phyloP scores from a whole-genome alignment of 768 basidiomycete species.

The Butyriboletus loyo region DNA sequence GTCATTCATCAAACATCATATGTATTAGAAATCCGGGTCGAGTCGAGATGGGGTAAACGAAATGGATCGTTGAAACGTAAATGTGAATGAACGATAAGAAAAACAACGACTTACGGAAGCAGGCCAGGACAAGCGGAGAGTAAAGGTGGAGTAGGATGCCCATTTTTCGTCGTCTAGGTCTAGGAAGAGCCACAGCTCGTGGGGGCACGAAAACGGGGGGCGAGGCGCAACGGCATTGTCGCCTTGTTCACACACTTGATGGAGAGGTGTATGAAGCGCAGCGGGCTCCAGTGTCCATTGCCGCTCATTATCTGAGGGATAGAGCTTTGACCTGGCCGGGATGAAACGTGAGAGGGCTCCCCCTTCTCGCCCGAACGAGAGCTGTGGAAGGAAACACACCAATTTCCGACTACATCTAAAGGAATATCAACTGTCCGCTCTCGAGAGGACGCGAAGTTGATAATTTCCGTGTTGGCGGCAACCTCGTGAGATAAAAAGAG shows the following conservation, averaged over 20 bases:
- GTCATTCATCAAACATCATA: no score
- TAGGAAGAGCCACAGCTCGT: conserved; percentile 49
- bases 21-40: neutral
- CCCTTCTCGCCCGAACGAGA: conserved; percentile 5
- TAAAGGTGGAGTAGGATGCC: conserved; percentile 43
- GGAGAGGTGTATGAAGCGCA: conserved; percentile 36
- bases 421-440: conserved; percentile 15
- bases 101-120: conserved; percentile 44
- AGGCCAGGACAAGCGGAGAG: conserved; percentile 54
- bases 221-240: neutral
- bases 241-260: conserved; percentile 35
- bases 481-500: conserved; percentile 26
- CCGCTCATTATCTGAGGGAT: conserved; percentile 31
- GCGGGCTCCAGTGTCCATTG: conserved; percentile 42
- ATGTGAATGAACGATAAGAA: neutral
- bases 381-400: conserved; percentile 23
- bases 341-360: neutral
- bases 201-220: conserved; percentile 30
- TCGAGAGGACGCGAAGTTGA: conserved; percentile 47
- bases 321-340: conserved; percentile 40
- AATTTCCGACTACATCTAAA: conserved; percentile 26
- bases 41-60: no score
- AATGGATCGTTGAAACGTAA: no score
- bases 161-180: conserved; percentile 43
- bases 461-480: conserved; percentile 63